Evolutionary conservation across 2,329 filamentous ascomycete species (phyloP).

Genomic region (Lanzia echinophila): DNA sequence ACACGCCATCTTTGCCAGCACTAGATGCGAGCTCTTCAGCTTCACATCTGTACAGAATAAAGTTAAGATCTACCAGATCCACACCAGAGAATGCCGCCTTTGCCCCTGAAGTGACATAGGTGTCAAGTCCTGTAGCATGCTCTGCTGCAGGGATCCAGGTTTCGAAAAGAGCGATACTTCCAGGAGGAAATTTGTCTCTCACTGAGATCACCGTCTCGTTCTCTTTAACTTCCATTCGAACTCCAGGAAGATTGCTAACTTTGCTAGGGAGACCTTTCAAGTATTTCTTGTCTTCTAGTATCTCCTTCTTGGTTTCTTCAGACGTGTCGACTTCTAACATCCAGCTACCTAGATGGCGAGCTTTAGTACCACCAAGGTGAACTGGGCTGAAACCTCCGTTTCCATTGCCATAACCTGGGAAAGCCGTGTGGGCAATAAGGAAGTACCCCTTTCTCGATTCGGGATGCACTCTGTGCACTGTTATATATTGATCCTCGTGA

Average conservation of each 20-base stretch:
- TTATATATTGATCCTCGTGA: constrained; percentile 93
- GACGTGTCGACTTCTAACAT: constrained; percentile 81
- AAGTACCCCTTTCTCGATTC: constrained; percentile 91
- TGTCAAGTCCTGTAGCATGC: constrained; percentile 75
- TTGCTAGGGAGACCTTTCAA: constrained; percentile 80
- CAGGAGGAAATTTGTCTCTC: constrained; percentile 79
- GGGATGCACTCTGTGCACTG: constrained; percentile 90
- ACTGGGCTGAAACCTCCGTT: constrained; percentile 77
- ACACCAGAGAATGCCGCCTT: constrained; percentile 70
- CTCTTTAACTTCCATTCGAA: constrained; percentile 64
- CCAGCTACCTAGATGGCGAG: constrained; percentile 84
- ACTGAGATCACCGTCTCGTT: constrained; percentile 75
- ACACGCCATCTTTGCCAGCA: constrained; percentile 75
- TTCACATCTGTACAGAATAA: constrained; percentile 84
- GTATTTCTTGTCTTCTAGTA: constrained; percentile 60
- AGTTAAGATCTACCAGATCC: constrained; percentile 79
- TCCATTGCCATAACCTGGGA: constrained; percentile 79
- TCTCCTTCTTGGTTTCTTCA: constrained; percentile 58
- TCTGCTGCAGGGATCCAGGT: constrained; percentile 90
- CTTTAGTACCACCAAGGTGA: constrained; percentile 75
- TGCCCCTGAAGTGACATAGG: constrained; percentile 76
- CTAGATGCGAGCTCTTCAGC: constrained; percentile 80
- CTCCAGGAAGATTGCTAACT: constrained; percentile 66
- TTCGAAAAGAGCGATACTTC: constrained; percentile 91
- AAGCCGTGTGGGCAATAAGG: constrained; percentile 91